phyloP scores from a whole-genome alignment of 2,329 filamentous ascomycete genomes.

The Fusarium equiseti region DNA sequence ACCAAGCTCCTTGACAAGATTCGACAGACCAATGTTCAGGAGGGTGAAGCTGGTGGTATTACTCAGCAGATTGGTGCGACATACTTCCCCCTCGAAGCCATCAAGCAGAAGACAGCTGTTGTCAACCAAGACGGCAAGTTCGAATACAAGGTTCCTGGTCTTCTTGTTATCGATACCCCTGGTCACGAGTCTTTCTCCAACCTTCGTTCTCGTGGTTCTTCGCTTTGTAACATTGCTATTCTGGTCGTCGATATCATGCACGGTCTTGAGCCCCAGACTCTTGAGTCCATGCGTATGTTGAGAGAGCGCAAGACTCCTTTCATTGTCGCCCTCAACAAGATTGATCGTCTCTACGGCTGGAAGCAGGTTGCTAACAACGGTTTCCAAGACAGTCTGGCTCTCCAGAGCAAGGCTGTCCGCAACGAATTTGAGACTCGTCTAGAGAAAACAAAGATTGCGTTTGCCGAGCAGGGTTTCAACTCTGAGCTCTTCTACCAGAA shows the following conservation, averaged over 20 bases:
- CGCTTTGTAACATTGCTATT: conserved; percentile 99
- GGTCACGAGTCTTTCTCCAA: conserved; percentile 99
- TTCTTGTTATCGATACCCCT: conserved; percentile 96
- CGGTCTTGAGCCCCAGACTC: conserved; percentile 94
- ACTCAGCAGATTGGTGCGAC: conserved; percentile 99
- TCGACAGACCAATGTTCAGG: conserved; percentile 97
- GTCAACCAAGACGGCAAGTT: conserved; percentile 92
- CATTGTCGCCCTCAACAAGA: conserved; percentile 99
- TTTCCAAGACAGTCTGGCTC: conserved; percentile 89
- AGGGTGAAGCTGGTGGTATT: conserved; percentile 99
- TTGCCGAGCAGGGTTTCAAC: conserved; percentile 98
- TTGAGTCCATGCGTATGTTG: conserved; percentile 96
- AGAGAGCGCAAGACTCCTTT: conserved; percentile 96
- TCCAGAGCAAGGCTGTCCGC: conserved; percentile 93
- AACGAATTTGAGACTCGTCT: conserved; percentile 94
- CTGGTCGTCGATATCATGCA: conserved; percentile 99
- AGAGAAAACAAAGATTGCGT: conserved; percentile 90
- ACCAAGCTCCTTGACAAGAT: conserved; percentile 99
- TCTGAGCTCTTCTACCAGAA: conserved; percentile 97
- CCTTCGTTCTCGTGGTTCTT: conserved; percentile 94
- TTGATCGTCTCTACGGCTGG: conserved; percentile 99
- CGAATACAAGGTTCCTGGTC: conserved; percentile 97
- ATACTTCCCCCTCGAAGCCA: conserved; percentile 96
- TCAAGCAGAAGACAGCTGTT: conserved; percentile 91
- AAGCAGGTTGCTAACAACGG: conserved; percentile 99